These are phyloP conservation scores for Gossypium schwendimanii DNA, from an alignment of 441 rosid species.

Conservation along the genomic window DNA sequence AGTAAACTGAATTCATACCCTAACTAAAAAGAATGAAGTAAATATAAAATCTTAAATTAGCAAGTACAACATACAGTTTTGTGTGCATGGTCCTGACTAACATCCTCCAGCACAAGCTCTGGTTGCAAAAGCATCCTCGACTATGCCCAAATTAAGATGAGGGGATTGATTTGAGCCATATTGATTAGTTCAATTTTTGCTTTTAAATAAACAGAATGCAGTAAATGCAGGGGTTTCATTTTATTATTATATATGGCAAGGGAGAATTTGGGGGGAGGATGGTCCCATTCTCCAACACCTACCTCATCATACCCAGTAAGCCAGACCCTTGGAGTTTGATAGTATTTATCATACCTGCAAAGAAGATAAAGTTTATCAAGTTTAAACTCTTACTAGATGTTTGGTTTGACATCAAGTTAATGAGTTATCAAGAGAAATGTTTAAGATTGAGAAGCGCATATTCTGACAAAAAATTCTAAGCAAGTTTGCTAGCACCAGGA, in stretches of 20 bases:
- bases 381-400: neutral
- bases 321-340: conserved; percentile 99
- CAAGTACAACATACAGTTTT: conserved; percentile 47
- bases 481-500: neutral
- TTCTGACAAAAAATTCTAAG: neutral
- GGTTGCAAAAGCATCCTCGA: conserved; percentile 82
- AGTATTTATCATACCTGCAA: conserved; percentile 93
- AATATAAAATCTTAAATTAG: neutral
- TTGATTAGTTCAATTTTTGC: conserved; percentile 2
- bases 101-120: conserved; percentile 84
- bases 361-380: neutral
- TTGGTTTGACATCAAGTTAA: neutral
- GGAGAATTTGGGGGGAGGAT: neutral
- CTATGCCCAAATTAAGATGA: conserved; percentile 30
- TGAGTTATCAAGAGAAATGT: neutral
- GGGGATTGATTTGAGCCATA: conserved; percentile 1
- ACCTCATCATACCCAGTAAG: conserved; percentile 99
- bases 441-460: neutral
- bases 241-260: neutral
- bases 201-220: neutral
- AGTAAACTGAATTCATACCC: neutral
- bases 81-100: conserved; percentile 90
- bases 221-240: neutral
- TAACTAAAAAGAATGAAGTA: neutral
- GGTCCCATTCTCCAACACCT: neutral